Evolutionary conservation across 352 stramenopile genomes (phyloP).

Genomic region (Phytophthora litchii): DNA sequence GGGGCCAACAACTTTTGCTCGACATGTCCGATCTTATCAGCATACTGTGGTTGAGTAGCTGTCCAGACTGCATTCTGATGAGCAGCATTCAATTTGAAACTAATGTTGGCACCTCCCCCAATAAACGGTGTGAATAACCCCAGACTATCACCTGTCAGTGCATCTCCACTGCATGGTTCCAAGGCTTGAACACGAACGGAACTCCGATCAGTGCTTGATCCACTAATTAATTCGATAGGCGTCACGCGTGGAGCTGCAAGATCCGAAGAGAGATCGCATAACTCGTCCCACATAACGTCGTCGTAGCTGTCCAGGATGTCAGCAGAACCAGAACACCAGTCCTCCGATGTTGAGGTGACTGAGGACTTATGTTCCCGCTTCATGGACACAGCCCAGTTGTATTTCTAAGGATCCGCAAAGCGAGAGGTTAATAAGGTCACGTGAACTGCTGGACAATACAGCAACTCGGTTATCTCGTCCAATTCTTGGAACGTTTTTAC

Average conservation of each 20-base stretch:
- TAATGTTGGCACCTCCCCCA: conserved; percentile 1
- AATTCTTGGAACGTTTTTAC: too few relatives aligned
- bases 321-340: conserved; percentile 3
- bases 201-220: conserved; percentile 4
- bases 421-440: not conserved
- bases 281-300: conserved; percentile 22
- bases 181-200: conserved; percentile 1
- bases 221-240: conserved; percentile 6
- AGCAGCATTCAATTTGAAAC: not conserved
- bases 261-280: conserved; percentile 7
- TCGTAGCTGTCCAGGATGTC: conserved; percentile 18
- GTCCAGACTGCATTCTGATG: conserved; percentile 11
- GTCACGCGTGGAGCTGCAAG: conserved; percentile 1
- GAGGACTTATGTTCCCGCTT: conserved; percentile 5
- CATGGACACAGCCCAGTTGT: conserved; percentile 1
- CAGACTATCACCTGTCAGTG: not conserved
- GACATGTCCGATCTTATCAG: not conserved
- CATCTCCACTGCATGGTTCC: not conserved
- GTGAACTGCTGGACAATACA: too few relatives aligned
- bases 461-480: too few relatives aligned
- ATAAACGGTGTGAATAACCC: not conserved
- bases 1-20: not conserved
- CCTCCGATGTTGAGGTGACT: not conserved
- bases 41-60: not conserved
- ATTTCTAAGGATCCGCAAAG: not conserved